Evolutionary conservation across 2,329 filamentous ascomycete genomes (phyloP).

Genomic region (Ophiostoma sp.): DNA sequence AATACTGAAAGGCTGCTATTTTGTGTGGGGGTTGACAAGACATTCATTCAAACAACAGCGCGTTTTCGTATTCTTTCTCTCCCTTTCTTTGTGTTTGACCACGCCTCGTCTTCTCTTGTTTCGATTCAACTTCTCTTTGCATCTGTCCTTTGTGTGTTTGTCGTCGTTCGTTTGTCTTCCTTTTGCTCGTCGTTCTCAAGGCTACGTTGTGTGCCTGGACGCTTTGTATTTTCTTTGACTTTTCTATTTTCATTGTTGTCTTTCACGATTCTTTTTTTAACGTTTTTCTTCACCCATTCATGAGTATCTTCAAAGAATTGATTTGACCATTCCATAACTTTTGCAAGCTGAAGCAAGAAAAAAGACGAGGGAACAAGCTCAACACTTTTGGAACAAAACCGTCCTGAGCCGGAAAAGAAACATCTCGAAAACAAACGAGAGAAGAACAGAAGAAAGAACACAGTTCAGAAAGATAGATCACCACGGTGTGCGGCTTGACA

Average conservation of each 20-base stretch:
- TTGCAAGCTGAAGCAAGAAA: slow-evolving; percentile 34
- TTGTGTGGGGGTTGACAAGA: slow-evolving; percentile 18
- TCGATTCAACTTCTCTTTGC: not conserved
- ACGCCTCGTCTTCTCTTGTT: not conserved
- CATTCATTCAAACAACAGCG: slow-evolving; percentile 53
- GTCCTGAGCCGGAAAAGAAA: slow-evolving; percentile 1
- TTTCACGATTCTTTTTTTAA: slow-evolving; percentile 15
- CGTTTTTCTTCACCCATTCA: slow-evolving; percentile 19
- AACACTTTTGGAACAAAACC: not conserved
- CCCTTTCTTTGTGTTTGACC: slow-evolving; percentile 6
- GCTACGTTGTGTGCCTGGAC: slow-evolving; percentile 11
- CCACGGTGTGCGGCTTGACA: too few relatives aligned
- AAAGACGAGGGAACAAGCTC: slow-evolving; percentile 8
- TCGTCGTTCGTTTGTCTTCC: not conserved
- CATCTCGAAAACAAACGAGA: not conserved
- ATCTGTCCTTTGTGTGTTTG: not conserved
- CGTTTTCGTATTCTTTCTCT: slow-evolving; percentile 35
- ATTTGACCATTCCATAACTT: slow-evolving; percentile 27
- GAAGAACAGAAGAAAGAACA: not conserved
- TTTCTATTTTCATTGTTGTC: slow-evolving; percentile 13
- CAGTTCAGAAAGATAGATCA: too few relatives aligned
- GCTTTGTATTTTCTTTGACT: slow-evolving; percentile 14
- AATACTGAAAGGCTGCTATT: not conserved
- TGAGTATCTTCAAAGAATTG: slow-evolving; percentile 28
- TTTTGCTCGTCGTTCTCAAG: slow-evolving; percentile 6